phyloP scores from a whole-genome alignment of 345 rosid genomes.

The Combretum micranthum region DNA sequence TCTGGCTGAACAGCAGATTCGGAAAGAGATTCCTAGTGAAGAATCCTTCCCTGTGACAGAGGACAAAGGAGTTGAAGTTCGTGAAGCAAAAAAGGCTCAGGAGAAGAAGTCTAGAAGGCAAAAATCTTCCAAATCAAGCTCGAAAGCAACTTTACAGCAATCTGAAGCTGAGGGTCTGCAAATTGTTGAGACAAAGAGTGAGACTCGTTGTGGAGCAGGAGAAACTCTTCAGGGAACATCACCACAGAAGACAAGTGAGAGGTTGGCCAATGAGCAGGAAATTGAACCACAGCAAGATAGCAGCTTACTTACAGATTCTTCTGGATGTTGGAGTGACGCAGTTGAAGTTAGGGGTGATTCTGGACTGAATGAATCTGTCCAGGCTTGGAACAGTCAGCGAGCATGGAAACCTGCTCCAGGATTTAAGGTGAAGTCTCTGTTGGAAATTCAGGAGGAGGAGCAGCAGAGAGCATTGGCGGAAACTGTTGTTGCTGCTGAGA shows the following conservation, averaged over 20 bases:
- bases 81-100: constrained; percentile 51
- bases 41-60: constrained; percentile 29
- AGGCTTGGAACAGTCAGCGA: constrained; percentile 31
- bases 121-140: constrained; percentile 44
- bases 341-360: constrained; percentile 35
- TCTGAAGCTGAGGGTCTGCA: constrained; percentile 31
- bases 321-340: constrained; percentile 24
- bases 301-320: constrained; percentile 18
- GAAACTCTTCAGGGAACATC: constrained; percentile 17
- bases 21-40: constrained; percentile 25
- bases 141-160: constrained; percentile 36
- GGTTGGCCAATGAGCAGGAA: constrained; percentile 22
- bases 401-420: constrained; percentile 99
- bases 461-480: constrained; percentile 59
- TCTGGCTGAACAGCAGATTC: constrained; percentile 19
- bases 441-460: constrained; percentile 98
- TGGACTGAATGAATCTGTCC: constrained; percentile 10
- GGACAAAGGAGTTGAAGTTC: constrained; percentile 40
- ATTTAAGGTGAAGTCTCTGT: constrained; percentile 80
- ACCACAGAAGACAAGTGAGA: constrained; percentile 19
- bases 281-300: constrained; percentile 27
- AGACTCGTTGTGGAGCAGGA: constrained; percentile 12
- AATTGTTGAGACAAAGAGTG: constrained; percentile 24
- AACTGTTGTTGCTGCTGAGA: constrained; percentile 50
- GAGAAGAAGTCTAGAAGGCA: constrained; percentile 89